Evolutionary conservation across 2,329 filamentous ascomycete species (phyloP), one percentile per base, ranked within the genome.

Genomic region (Fusarium sp.): DNA sequence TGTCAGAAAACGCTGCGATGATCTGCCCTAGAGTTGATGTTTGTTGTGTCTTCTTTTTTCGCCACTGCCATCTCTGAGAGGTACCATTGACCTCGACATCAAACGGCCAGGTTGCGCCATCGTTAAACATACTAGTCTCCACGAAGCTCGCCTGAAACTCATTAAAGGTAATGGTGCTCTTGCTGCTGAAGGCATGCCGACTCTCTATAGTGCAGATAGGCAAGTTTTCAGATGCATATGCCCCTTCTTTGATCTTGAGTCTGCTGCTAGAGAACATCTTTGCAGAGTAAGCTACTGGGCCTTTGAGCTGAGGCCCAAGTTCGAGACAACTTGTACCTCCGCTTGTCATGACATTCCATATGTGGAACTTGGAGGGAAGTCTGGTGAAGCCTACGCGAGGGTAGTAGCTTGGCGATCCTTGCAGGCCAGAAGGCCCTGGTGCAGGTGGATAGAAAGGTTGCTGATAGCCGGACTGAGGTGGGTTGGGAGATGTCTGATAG

Each of bases 211-310:
- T 56, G 7, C 62, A 65, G 1, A 56, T 23, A 0, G 35, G 59
- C 1, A 56, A 4, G 0, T 35, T 29, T 2, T 10, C 59, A 5
- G 62, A 65, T 12, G 55, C 23, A 15, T 65, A 63, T 14, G 59
- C 29, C 2, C 62, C 62, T 2, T 65, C 35, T 1, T 65, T 65
- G 15, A 65, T 38, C 10, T 63, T 65, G 15, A 65, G 48, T 8
- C 48, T 38, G 14, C 48, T 65, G n/a, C 62, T 65, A 1, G 59
- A 63, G 41, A 63, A 63, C 39, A 63, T 48, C 6, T 63, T 65
- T 15, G 59, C 62, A 3, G 59, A 65, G 18, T 63, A 65, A 1
- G 59, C 48, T 3, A 63, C 41, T 6, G 29, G 37, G 5, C 35
- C 59, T 21, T 48, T 57, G 48, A 63, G 27, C 4, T 65, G 62